Evolutionary conservation across 2,329 filamentous ascomycete species (phyloP), one percentile per base, ranked within the genome.

Genomic region (Aciculosporium take): DNA sequence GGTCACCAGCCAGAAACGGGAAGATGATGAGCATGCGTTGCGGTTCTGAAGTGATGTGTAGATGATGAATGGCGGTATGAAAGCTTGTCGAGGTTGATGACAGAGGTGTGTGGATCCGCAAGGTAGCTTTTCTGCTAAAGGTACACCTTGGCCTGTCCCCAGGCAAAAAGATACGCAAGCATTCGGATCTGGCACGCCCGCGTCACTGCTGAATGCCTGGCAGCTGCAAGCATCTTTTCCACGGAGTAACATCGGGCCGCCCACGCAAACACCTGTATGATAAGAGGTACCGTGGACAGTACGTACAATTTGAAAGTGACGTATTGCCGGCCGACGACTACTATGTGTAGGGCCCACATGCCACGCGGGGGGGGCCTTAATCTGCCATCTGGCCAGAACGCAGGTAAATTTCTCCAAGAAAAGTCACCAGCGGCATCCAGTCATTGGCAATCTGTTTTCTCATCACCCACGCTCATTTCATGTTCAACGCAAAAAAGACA

Each of bases 381-480:
- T 31, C 34, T 41, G 47, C 41, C 35, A 49, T 43, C 43, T 49
- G 47, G 45, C 47, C 47, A 46, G 37, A 48, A 42, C 34, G 21
- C 7, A 15, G 6, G 24, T 15, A 18, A 18, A 34, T 9, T 40
- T 40, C 27, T 15, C 24, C 36, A 34, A 35, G 38, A 30, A 12
- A 18, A 43, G 28, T 13, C 21, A 37, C 41, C 42, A 40, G 40
- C 37, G 20, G 13, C 27, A 27, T 25, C 12, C 6, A 27, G n/a
- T 21, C 17, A 13, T 35, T 29, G 34, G 5, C 10, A 9, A 23
- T 20, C 27, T 21, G 10, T 29, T 37, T 34, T 35, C 25, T 17
- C 5, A 9, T 35, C 5, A 1, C 17, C 28, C 21, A 39, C 42
- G 35, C 34, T 41, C 39, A 17, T 35, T 42, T 33, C 10, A n/a